phyloP scores from a whole-genome alignment of 2,329 filamentous ascomycete species.

The Cladosporium sp. region DNA sequence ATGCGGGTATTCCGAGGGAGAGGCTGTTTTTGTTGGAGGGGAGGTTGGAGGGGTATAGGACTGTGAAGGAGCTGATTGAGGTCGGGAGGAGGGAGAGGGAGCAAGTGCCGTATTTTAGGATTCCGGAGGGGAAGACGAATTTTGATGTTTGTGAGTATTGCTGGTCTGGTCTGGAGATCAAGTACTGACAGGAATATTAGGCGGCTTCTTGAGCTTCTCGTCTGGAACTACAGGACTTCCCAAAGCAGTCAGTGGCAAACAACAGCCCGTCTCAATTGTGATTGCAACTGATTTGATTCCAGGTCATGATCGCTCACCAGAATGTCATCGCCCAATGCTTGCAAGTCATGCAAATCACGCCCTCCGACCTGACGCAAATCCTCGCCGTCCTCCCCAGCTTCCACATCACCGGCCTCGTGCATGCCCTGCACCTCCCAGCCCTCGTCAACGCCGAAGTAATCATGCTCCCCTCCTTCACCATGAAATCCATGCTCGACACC shows the following conservation, averaged over 20 bases:
- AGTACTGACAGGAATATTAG: conserved; percentile 2
- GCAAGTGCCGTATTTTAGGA: conserved; percentile 46
- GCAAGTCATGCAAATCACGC: conserved; percentile 52
- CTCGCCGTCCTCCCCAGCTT: conserved; percentile 57
- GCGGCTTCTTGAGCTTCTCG: conserved; percentile 47
- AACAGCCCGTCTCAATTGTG: not conserved
- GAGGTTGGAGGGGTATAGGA: conserved; percentile 45
- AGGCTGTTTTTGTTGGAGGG: conserved; percentile 56
- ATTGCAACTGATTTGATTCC: not conserved
- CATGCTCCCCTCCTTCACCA: conserved; percentile 61
- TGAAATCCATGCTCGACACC: conserved; percentile 52
- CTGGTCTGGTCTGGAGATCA: not conserved
- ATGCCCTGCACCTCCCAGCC: conserved; percentile 59
- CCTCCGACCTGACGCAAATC: conserved; percentile 45
- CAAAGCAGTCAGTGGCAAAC: conserved; percentile 36
- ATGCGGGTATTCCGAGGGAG: conserved; percentile 49
- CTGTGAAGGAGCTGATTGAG: conserved; percentile 42
- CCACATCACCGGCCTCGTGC: conserved; percentile 60
- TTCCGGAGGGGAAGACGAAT: conserved; percentile 52
- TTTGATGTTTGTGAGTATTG: conserved; percentile 44
- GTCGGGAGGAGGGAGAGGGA: conserved; percentile 37
- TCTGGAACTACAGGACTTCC: conserved; percentile 48
- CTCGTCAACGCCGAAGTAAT: conserved; percentile 61
- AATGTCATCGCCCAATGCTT: conserved; percentile 58
- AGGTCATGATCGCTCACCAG: conserved; percentile 50